Evolutionary conservation across 495 filamentous ascomycete species (phyloP), one percentile per base, ranked within the genome.

Genomic region (Pseudevernia furfuracea): DNA sequence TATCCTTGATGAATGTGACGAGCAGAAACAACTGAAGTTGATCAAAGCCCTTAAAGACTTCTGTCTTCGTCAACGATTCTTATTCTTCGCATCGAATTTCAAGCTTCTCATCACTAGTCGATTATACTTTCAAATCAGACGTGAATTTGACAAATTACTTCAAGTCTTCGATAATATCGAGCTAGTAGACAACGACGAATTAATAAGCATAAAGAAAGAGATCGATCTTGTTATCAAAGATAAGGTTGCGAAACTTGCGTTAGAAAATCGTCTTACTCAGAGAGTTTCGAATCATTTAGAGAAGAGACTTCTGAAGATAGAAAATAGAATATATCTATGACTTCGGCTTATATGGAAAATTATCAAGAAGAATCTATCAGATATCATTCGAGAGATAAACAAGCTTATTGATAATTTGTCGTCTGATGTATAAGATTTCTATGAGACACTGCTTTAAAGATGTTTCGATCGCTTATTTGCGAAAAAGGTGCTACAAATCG

Each of bases 281-380:
- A 59, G 21, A 3, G 37, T 59, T 48, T 21, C 3, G 12, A 34
- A 48, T 37, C 34, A 59, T 59, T 49, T 38, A 23, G 6, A 59
- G 17, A 59, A 49, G 46, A 61, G 60, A 21, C 69, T 79, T 11
- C 70, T 76, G 59, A 63, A 64, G 38, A 77, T 73, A 62, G 61
- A 76, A 38, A 69, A 80, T 55, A 69, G 78, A 53, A 81, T 76
- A 28, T 81, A 81, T 68, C 75, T 81, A 32, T 81, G 77, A 78
- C 69, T 78, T 19, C 65, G 69, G 49, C 68, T 81, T 2, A 74
- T 68, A 6, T 66, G 76, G 37, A 67, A 76, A 37, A 70, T 71
- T 15, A 71, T 79, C 37, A 38, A 70, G 55, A 60, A 69, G 30
- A 71, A 34, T 9, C 60, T 66, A 1, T 71, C 62, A 61, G 34